Conservation (phyloP, 805 yeast species). For the Komagataella mondaviorum region DNA sequence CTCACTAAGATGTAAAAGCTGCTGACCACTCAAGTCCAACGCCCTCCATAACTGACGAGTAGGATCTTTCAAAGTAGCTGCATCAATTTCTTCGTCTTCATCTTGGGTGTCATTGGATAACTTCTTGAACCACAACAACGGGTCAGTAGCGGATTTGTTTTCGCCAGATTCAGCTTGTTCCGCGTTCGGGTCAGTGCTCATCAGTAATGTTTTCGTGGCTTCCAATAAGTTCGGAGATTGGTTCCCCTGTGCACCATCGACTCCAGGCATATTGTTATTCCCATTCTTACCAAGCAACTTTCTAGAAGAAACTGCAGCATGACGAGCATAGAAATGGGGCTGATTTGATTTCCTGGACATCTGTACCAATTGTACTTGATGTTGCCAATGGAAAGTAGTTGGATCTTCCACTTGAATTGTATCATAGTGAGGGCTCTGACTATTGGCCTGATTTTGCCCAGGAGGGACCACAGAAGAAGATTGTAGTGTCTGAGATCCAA, state of each 20-base stretch:
- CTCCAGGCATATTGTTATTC: not conserved
- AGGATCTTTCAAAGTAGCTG: slow-evolving; percentile 47
- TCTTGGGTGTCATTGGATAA: slow-evolving; percentile 16
- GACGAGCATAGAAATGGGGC: slow-evolving; percentile 76
- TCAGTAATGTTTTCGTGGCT: slow-evolving; percentile 21
- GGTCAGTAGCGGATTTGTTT: slow-evolving; percentile 19
- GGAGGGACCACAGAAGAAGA: not conserved
- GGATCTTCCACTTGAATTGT: slow-evolving; percentile 20
- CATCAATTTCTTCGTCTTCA: slow-evolving; percentile 51
- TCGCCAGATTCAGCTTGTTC: slow-evolving; percentile 2
- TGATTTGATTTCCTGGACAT: slow-evolving; percentile 52
- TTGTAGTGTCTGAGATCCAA: slow-evolving; percentile 8
- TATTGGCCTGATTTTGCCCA: slow-evolving; percentile 6
- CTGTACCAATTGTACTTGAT: slow-evolving; percentile 62
- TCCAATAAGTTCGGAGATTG: slow-evolving; percentile 20
- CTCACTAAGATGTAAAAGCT: slow-evolving; percentile 55
- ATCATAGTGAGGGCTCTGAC: slow-evolving; percentile 15
- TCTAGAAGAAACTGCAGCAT: slow-evolving; percentile 60
- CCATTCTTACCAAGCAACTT: slow-evolving; percentile 18
- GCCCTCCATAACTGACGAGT: slow-evolving; percentile 90
- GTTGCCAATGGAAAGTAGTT: slow-evolving; percentile 51
- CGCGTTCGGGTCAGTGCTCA: slow-evolving; percentile 15
- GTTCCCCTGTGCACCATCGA: slow-evolving; percentile 1
- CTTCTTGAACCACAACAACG: slow-evolving; percentile 23
- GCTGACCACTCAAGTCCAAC: slow-evolving; percentile 84